Evolutionary conservation across 345 rosid species (phyloP).

Genomic region (Pistacia atlantica): DNA sequence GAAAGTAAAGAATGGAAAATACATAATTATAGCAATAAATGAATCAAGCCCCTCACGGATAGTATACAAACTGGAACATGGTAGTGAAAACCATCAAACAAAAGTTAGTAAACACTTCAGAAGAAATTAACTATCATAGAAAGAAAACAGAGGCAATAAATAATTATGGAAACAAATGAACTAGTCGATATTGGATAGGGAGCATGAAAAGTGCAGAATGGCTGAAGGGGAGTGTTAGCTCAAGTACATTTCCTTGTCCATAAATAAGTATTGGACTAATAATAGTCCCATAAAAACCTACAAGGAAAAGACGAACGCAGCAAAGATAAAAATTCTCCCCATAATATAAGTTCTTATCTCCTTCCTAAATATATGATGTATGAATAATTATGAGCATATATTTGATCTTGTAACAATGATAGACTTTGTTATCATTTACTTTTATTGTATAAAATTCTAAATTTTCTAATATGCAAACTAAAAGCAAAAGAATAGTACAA

Average conservation of each 20-base stretch:
- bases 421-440: background rate
- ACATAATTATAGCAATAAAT: background rate
- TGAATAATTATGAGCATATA: background rate
- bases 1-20: background rate
- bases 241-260: background rate
- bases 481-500: constrained; percentile 30
- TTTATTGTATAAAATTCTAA: background rate
- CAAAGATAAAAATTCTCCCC: background rate
- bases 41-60: background rate
- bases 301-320: background rate
- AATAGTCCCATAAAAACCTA: too few species aligned
- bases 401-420: background rate
- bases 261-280: too few species aligned
- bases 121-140: background rate
- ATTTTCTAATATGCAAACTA: background rate
- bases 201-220: background rate
- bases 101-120: constrained; percentile 3
- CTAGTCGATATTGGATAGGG: background rate
- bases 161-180: background rate
- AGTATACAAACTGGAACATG: background rate
- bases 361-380: background rate
- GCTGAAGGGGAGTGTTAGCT: background rate
- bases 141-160: background rate
- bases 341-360: background rate
- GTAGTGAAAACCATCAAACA: constrained; percentile 20